A percentile compares a stretch with the other conserved stretches of the same genome.
phyloP scores from a whole-genome alignment of 495 filamentous ascomycete genomes.

The Talaromyces trachyspermus region DNA sequence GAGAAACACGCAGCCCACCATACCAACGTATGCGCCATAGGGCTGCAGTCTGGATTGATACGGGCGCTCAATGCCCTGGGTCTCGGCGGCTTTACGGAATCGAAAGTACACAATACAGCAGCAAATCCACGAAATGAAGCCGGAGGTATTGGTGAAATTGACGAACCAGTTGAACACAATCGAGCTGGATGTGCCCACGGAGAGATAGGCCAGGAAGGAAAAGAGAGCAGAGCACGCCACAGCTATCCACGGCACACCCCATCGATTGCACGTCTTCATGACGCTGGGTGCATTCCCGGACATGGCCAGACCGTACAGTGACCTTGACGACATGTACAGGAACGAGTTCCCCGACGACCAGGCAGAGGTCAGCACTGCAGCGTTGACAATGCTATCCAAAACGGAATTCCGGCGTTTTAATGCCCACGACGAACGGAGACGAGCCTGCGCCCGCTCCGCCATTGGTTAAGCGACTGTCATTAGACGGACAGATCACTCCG shows the following conservation, averaged over 20 bases:
- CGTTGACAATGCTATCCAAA: constrained; percentile 70
- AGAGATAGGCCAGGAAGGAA: constrained; percentile 46
- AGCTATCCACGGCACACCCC: constrained; percentile 41
- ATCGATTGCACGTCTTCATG: constrained; percentile 41
- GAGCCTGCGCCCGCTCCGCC: constrained; percentile 45
- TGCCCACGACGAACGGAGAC: constrained; percentile 54
- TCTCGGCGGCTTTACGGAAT: constrained; percentile 52
- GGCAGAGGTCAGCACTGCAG: constrained; percentile 59
- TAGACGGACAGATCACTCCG: constrained; percentile 46
- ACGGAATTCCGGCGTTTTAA: constrained; percentile 55
- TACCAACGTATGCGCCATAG: constrained; percentile 50
- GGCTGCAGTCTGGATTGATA: constrained; percentile 55
- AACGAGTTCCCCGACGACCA: constrained; percentile 70
- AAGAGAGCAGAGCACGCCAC: constrained; percentile 43
- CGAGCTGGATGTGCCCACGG: constrained; percentile 39
- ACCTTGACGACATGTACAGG: constrained; percentile 75
- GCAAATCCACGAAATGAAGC: constrained; percentile 60
- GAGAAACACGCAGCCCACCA: constrained; percentile 52
- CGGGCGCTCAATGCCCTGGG: constrained; percentile 46
- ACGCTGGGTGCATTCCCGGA: constrained; percentile 41
- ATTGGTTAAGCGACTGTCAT: constrained; percentile 42
- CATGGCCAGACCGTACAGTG: constrained; percentile 60
- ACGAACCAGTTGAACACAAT: constrained; percentile 54
- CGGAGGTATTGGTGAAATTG: constrained; percentile 59
- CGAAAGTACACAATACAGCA: constrained; percentile 52